Percentiles rank a stretch among this genome's conserved stretches.
Evolutionary conservation across 108 stramenopile species (phyloP).

Genomic region (Cyclotella choctawhatcheeana): DNA sequence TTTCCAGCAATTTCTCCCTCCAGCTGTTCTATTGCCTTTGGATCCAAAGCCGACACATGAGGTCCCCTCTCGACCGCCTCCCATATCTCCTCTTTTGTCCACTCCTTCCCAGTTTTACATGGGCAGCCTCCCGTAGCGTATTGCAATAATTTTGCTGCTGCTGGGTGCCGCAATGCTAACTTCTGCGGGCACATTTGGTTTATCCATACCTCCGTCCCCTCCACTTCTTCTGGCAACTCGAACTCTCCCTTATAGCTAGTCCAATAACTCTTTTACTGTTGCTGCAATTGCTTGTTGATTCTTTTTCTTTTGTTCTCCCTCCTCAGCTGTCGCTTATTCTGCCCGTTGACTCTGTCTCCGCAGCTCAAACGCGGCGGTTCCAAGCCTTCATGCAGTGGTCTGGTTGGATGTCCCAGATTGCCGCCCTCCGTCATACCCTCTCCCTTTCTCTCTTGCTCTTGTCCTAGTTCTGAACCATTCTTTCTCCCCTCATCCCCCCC

Average conservation of each 20-base stretch:
- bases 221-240: background rate
- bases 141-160: slow-evolving; percentile 14
- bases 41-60: slow-evolving; percentile 14
- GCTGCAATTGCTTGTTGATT: background rate
- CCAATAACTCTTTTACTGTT: background rate
- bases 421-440: background rate
- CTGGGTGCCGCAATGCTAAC: slow-evolving; percentile 11
- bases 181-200: slow-evolving; percentile 12
- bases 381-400: background rate
- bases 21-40: slow-evolving; percentile 11
- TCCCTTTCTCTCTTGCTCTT: background rate
- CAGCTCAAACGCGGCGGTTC: background rate
- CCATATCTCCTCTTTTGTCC: slow-evolving; percentile 15
- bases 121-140: slow-evolving; percentile 34
- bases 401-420: too few species aligned
- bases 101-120: slow-evolving; percentile 5
- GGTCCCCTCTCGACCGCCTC: slow-evolving; percentile 21
- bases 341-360: background rate
- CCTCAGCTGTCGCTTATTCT: background rate
- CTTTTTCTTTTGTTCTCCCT: background rate
- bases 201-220: background rate
- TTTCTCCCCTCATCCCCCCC: background rate
- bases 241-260: background rate
- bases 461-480: background rate
- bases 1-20: background rate